Conservation (phyloP, 805 yeast genomes). For the Ogataea degrootiae region DNA sequence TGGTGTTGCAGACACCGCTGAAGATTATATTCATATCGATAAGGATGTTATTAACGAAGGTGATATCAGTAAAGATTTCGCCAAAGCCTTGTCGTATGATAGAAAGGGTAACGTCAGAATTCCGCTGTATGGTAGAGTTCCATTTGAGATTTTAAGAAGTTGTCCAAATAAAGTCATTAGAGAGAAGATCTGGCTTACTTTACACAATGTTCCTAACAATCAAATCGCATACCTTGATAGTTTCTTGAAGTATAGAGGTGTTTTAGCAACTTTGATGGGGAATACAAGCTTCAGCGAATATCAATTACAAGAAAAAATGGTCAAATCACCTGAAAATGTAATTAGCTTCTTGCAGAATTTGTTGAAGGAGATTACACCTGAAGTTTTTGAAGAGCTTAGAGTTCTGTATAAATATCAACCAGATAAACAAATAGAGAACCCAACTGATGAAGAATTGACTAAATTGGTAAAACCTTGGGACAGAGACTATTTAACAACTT, state of each 20-base stretch:
- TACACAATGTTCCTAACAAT: slow-evolving; percentile 58
- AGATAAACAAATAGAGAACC: slow-evolving; percentile 15
- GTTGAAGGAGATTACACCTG: slow-evolving; percentile 44
- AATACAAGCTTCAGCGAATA: slow-evolving; percentile 68
- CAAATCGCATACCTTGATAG: slow-evolving; percentile 59
- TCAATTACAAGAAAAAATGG: slow-evolving; percentile 87
- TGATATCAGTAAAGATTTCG: slow-evolving; percentile 19
- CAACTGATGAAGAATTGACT: slow-evolving; percentile 37
- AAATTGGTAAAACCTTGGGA: slow-evolving; percentile 81
- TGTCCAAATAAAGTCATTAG: slow-evolving; percentile 56
- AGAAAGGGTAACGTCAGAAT: slow-evolving; percentile 39
- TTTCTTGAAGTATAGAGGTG: slow-evolving; percentile 61
- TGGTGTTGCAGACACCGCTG: slow-evolving; percentile 33
- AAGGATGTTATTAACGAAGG: slow-evolving; percentile 26
- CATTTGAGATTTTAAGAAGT: slow-evolving; percentile 58
- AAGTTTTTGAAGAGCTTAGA: slow-evolving; percentile 56
- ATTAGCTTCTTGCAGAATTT: slow-evolving; percentile 59
- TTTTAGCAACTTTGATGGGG: slow-evolving; percentile 71
- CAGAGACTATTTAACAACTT: slow-evolving; percentile 54
- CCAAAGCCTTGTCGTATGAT: slow-evolving; percentile 23
- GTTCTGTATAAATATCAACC: slow-evolving; percentile 33
- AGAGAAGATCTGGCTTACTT: slow-evolving; percentile 64
- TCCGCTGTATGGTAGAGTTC: slow-evolving; percentile 59
- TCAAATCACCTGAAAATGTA: slow-evolving; percentile 74
- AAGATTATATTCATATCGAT: slow-evolving; percentile 26